These are phyloP conservation scores for Candida bentonensis DNA, from an alignment of 805 yeast species.

Conservation along the genomic window DNA sequence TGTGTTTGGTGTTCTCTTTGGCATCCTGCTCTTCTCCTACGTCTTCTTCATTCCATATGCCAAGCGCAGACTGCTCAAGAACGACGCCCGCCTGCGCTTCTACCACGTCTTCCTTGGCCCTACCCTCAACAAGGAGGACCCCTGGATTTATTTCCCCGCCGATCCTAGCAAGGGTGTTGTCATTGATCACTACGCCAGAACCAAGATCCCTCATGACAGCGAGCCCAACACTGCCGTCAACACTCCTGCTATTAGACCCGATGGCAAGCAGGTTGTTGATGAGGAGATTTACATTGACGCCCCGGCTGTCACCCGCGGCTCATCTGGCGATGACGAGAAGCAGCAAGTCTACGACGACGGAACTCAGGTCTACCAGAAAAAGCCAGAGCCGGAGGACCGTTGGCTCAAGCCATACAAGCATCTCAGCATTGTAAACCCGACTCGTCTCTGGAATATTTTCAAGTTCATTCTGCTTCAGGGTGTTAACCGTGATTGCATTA, in stretches of 20 bases:
- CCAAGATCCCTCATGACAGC: slow-evolving; percentile 7
- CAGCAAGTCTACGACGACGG: background rate
- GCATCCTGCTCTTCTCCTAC: slow-evolving; percentile 37
- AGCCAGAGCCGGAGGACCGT: background rate
- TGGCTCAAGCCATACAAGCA: background rate
- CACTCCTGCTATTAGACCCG: background rate
- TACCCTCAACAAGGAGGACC: slow-evolving; percentile 1
- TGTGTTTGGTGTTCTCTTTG: slow-evolving; percentile 51
- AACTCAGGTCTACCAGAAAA: background rate
- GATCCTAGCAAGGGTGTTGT: slow-evolving; percentile 32
- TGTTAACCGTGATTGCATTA: slow-evolving; percentile 37
- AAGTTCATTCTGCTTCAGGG: slow-evolving; percentile 45
- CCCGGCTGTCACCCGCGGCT: background rate
- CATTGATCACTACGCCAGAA: slow-evolving; percentile 42
- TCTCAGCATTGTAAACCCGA: slow-evolving; percentile 27
- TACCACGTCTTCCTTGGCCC: slow-evolving; percentile 40
- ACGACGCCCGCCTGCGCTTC: slow-evolving; percentile 54
- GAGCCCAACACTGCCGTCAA: slow-evolving; percentile 3
- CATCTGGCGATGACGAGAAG: background rate
- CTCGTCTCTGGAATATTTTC: slow-evolving; percentile 35
- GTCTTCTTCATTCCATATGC: slow-evolving; percentile 47
- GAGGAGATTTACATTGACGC: background rate
- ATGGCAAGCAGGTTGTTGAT: background rate
- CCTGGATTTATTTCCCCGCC: slow-evolving; percentile 38
- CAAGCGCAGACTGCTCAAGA: slow-evolving; percentile 41